These are phyloP conservation scores for Triticum turgidum DNA, from an alignment of 176 grass and related monocot species.

Conservation along the genomic window DNA sequence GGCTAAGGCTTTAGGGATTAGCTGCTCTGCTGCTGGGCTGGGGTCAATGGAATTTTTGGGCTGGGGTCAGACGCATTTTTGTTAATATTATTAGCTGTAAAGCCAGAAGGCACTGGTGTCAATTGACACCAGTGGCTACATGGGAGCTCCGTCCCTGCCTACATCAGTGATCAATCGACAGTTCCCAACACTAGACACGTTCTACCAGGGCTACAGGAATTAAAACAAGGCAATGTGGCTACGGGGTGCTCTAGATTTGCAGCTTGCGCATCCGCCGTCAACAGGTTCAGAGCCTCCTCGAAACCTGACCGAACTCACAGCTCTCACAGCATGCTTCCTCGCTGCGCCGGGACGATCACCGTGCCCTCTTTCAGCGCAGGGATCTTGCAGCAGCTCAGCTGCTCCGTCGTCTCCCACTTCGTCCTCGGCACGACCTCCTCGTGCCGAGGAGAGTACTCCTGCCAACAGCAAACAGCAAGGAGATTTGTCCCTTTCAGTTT, in stretches of 20 bases:
- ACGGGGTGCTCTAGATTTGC: neutral
- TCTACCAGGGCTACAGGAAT: constrained; percentile 5
- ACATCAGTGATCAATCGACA: neutral
- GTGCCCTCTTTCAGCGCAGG: constrained; percentile 27
- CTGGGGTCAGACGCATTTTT: too few relatives aligned
- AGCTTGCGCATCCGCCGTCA: neutral
- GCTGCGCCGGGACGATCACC: constrained; percentile 21
- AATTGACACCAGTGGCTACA: too few relatives aligned
- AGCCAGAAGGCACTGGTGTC: too few relatives aligned
- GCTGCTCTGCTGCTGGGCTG: too few relatives aligned
- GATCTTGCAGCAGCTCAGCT: constrained; percentile 44
- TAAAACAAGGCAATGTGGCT: neutral
- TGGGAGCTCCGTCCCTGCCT: too few relatives aligned
- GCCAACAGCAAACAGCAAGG: neutral
- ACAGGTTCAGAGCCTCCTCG: constrained; percentile 5
- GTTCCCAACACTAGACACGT: neutral
- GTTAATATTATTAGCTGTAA: too few relatives aligned
- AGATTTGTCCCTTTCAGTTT: neutral
- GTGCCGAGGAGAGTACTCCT: constrained; percentile 55
- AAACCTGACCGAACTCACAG: constrained; percentile 1
- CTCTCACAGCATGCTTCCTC: constrained; percentile 40
- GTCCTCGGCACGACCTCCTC: constrained; percentile 36
- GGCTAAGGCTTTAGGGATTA: too few relatives aligned
- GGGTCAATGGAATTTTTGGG: too few relatives aligned
- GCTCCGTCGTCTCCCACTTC: constrained; percentile 45